Evolutionary conservation across 2,329 filamentous ascomycete species (phyloP).

Genomic region (Colletotrichum falcatum): DNA sequence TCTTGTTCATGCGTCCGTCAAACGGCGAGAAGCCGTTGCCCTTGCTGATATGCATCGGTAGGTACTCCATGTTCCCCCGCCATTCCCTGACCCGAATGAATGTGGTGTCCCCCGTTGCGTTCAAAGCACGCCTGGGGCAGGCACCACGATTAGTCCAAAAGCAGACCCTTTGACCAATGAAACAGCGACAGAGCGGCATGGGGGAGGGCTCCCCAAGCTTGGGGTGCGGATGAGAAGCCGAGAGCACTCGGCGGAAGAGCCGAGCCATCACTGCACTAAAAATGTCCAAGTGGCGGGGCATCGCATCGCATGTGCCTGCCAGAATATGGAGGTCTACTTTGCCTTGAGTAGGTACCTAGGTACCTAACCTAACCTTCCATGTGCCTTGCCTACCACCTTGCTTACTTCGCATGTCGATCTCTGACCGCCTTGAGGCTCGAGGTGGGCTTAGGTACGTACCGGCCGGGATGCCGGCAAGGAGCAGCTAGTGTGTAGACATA

Average conservation of each 20-base stretch:
- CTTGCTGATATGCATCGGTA: too few species aligned
- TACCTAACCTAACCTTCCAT: neutral
- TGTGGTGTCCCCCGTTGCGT: slow-evolving; percentile 5
- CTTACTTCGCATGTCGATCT: neutral
- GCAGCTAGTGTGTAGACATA: neutral
- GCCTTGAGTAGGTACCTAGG: too few species aligned
- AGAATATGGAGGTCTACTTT: too few species aligned
- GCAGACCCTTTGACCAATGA: slow-evolving; percentile 17
- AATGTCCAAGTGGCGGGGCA: neutral
- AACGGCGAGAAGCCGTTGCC: too few species aligned
- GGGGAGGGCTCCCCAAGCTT: neutral
- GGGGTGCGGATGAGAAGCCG: slow-evolving; percentile 26
- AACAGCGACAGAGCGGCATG: neutral
- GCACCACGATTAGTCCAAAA: slow-evolving; percentile 27
- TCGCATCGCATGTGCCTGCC: too few species aligned
- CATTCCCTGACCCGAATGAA: slow-evolving; percentile 1
- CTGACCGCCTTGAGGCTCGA: neutral
- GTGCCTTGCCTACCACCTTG: neutral
- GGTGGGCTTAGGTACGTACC: slow-evolving; percentile 24
- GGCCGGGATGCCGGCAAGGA: neutral
- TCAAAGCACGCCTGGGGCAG: neutral
- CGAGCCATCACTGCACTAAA: neutral
- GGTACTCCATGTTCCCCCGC: slow-evolving; percentile 26
- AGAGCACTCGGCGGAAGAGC: slow-evolving; percentile 29
- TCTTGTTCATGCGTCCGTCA: too few species aligned